phyloP scores from a whole-genome alignment of 805 yeast species.

The Limtongia smithiae region DNA sequence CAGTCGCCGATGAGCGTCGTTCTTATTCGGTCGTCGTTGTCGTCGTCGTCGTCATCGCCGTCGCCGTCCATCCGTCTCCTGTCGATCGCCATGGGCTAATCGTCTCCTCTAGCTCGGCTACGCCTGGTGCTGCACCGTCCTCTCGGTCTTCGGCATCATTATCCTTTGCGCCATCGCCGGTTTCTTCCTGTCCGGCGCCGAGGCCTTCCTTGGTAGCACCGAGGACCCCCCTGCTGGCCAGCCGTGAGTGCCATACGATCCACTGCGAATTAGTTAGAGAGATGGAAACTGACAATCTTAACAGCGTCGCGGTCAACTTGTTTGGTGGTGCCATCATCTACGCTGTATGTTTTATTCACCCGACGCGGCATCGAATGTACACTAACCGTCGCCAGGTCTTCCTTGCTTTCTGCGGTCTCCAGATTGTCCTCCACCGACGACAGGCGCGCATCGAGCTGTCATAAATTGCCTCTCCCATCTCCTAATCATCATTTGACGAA shows the following conservation, averaged over 20 bases:
- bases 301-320: conserved; percentile 79
- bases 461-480: conserved; percentile 4
- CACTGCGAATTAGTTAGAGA: background rate
- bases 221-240: conserved; percentile 90
- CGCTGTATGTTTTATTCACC: conserved; percentile 34
- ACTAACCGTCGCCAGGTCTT: conserved; percentile 41
- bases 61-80: no score
- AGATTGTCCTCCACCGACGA: conserved; percentile 46
- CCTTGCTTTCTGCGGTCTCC: conserved; percentile 88
- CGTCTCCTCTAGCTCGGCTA: conserved; percentile 24
- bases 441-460: conserved; percentile 30
- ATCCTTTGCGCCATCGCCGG: conserved; percentile 81
- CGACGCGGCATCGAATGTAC: background rate
- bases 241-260: conserved; percentile 48
- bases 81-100: no score
- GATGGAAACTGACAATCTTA: background rate
- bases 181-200: conserved; percentile 75
- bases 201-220: conserved; percentile 87
- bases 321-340: conserved; percentile 87
- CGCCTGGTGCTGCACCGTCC: conserved; percentile 93
- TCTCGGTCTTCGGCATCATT: conserved; percentile 88
- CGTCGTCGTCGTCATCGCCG: no score
- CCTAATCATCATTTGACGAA: background rate
- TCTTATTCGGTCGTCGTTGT: no score
- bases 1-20: no score